phyloP scores from a whole-genome alignment of 176 grass and related monocot genomes.

The Saccharum officinarum region DNA sequence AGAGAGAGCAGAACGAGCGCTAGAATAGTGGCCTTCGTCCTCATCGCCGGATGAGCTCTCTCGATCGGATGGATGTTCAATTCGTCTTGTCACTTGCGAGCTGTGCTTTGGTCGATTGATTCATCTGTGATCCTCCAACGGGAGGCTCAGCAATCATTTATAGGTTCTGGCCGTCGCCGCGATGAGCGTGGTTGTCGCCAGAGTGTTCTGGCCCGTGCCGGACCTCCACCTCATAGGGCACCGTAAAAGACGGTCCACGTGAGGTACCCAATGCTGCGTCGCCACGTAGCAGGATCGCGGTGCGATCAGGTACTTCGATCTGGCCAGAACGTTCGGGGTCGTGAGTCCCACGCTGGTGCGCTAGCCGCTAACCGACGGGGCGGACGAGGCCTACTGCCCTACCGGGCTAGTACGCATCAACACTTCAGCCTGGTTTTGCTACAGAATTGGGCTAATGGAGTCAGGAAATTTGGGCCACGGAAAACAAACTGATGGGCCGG shows the following conservation, averaged over 20 bases:
- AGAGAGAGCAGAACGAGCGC: conserved; percentile 6
- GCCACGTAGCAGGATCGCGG: conserved; percentile 20
- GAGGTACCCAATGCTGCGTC: neutral
- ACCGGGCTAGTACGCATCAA: too few species aligned
- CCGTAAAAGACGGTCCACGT: conserved; percentile 3
- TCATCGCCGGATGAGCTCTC: neutral
- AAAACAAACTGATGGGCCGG: neutral
- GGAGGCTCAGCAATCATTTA: neutral
- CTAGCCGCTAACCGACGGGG: too few species aligned
- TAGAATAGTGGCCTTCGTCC: neutral
- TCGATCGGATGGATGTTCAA: neutral
- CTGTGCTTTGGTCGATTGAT: neutral
- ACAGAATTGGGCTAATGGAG: neutral
- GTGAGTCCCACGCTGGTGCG: too few species aligned
- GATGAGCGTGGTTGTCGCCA: conserved; percentile 22
- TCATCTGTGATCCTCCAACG: neutral
- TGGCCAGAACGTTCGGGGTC: conserved; percentile 12
- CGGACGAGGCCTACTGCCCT: too few species aligned
- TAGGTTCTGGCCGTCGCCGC: neutral
- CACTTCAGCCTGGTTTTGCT: too few species aligned
- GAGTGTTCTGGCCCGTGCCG: conserved; percentile 35
- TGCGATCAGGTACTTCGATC: neutral
- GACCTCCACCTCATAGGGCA: neutral
- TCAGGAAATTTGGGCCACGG: neutral
- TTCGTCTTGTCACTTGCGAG: neutral